Evolutionary conservation across 306 rosid species (phyloP), one percentile per base, ranked within the genome.

Genomic region (Albizia julibrissin): DNA sequence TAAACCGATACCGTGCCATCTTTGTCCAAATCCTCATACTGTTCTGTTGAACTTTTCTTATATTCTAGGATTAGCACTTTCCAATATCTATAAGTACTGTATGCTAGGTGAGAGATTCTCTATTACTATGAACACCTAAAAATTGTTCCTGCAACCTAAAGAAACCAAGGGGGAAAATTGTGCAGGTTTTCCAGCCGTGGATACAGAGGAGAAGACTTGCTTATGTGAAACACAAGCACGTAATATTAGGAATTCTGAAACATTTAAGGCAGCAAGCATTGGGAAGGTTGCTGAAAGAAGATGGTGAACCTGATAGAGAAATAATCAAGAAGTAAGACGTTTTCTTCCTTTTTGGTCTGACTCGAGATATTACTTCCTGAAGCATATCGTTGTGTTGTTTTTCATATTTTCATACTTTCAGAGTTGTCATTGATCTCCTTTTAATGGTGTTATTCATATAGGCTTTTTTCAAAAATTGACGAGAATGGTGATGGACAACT

Each of bases 141-240:
- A 58, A 46, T 27, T 74, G 33, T 50, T 77, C 71, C 58, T 58
- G 33, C 42, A 64, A 67, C 37, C 75, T 69, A 26, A 21, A 46
- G 67, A 43, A 75, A 77, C 27, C 74, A 56, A 75, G 76, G 26
- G 68, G 22, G 61, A 68, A 22, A n/a, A 71, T 44, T 16, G 37
- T 86, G 89, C 94, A 96, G 99, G 86, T 96, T 72, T 85, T 87
- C 83, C 99, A 96, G 82, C 99, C 98, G 42, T 92, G 94, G 97
- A 92, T 91, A 84, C 98, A 93, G 84, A 89, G 49, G 77, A 87
- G 99, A 82, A 90, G 89, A 69, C 67, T 96, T 77, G 85, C 65
- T 9, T 93, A 85, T 86, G 91, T 88, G 50, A 90, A 79, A 78
- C 98, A 86, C 87, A 96, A 87, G 68, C 97, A 88, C 83, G 91